These are phyloP conservation scores for Candida maris DNA, from an alignment of 805 yeast genomes.

Conservation along the genomic window DNA sequence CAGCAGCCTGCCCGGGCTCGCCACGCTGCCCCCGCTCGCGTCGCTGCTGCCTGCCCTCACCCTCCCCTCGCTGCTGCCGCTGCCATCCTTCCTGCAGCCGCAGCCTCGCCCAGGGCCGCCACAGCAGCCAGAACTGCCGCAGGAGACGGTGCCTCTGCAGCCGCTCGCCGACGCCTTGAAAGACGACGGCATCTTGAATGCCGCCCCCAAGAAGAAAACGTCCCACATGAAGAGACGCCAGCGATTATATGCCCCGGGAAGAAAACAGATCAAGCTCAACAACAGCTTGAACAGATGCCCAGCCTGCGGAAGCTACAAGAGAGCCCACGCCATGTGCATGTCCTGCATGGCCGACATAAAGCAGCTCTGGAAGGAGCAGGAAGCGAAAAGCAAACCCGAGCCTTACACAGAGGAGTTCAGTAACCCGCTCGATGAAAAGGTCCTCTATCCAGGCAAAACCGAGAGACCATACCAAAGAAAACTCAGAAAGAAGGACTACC, in stretches of 20 bases:
- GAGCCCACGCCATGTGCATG: constrained; percentile 91
- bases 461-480: constrained; percentile 42
- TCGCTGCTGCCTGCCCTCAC: not conserved
- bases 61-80: constrained; percentile 17
- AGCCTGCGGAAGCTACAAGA: constrained; percentile 88
- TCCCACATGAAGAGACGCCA: constrained; percentile 84
- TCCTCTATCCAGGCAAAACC: constrained; percentile 72
- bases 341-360: constrained; percentile 83
- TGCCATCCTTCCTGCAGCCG: constrained; percentile 17
- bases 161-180: constrained; percentile 41
- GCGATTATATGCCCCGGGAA: constrained; percentile 77
- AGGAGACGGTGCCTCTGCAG: constrained; percentile 34
- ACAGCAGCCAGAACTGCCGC: constrained; percentile 32
- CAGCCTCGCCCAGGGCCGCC: constrained; percentile 7
- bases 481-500: constrained; percentile 52
- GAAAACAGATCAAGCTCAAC: constrained; percentile 73
- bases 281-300: constrained; percentile 87
- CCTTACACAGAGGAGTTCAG: constrained; percentile 40
- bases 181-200: constrained; percentile 72
- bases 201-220: constrained; percentile 92
- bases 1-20: too few relatives aligned
- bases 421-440: constrained; percentile 56
- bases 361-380: constrained; percentile 55
- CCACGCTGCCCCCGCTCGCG: constrained; percentile 10
- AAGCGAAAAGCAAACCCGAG: constrained; percentile 25